Conservation (phyloP, 108 stramenopile species). For the Aureococcus anophagefferens region DNA sequence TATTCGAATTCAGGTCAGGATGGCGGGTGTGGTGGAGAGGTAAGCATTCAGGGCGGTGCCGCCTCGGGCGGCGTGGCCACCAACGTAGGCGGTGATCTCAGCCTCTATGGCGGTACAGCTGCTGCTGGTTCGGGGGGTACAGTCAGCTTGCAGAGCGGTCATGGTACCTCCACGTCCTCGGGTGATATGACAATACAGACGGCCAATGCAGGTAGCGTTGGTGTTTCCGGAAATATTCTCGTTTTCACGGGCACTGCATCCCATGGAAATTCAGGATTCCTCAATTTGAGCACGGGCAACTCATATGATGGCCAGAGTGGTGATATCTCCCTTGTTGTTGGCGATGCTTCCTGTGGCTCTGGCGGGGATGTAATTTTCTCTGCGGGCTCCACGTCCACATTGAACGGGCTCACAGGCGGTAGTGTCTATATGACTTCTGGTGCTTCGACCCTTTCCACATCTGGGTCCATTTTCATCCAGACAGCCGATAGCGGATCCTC, state of each 20-base stretch:
- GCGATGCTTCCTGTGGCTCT: slow-evolving; percentile 17
- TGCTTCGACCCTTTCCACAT: background rate
- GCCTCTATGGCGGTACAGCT: slow-evolving; percentile 10
- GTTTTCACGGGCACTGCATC: slow-evolving; percentile 15
- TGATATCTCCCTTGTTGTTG: slow-evolving; percentile 16
- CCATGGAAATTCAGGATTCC: slow-evolving; percentile 19
- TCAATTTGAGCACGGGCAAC: slow-evolving; percentile 20
- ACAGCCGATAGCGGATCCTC: background rate
- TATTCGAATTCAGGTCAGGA: slow-evolving; percentile 12
- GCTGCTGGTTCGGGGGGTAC: slow-evolving; percentile 30
- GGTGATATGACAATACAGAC: slow-evolving; percentile 15
- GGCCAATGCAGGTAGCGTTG: slow-evolving; percentile 10
- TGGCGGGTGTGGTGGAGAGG: slow-evolving; percentile 27
- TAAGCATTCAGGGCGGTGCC: slow-evolving; percentile 38
- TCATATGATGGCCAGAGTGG: slow-evolving; percentile 18
- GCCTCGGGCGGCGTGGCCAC: slow-evolving; percentile 28
- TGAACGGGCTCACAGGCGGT: background rate
- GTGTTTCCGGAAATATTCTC: slow-evolving; percentile 14
- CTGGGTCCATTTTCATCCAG: slow-evolving; percentile 2
- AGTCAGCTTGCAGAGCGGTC: slow-evolving; percentile 14
- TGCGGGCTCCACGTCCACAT: background rate
- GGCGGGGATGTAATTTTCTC: slow-evolving; percentile 17
- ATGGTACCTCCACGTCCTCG: slow-evolving; percentile 1
- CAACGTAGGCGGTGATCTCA: slow-evolving; percentile 29
- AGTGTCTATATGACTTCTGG: background rate